Conservation (phyloP, 1,284 basidiomycete species). For the Heterobasidion irregulare region DNA sequence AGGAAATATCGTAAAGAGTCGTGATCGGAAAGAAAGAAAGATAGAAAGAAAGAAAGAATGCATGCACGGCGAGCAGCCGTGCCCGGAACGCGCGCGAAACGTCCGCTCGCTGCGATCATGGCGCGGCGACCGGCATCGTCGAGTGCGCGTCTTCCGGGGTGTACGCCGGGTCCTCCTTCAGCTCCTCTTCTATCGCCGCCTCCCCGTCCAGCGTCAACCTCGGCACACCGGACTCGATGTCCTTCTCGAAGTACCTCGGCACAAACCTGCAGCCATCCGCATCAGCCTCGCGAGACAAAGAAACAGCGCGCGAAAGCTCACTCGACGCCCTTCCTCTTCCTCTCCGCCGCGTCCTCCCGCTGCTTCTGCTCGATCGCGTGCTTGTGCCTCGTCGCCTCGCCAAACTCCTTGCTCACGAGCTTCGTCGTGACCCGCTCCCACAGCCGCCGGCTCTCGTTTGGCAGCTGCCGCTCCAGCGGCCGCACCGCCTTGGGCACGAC, state of each 20-base stretch:
- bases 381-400: slow-evolving; percentile 85
- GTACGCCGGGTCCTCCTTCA: slow-evolving; percentile 28
- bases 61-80: too few relatives aligned
- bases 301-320: slow-evolving; percentile 35
- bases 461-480: slow-evolving; percentile 72
- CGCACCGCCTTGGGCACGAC: slow-evolving; percentile 83
- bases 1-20: neutral
- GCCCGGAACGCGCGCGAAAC: too few relatives aligned
- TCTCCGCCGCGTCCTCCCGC: slow-evolving; percentile 76
- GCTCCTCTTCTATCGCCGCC: slow-evolving; percentile 64
- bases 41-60: too few relatives aligned
- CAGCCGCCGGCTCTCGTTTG: slow-evolving; percentile 78
- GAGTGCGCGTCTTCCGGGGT: neutral
- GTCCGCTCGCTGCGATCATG: neutral
- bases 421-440: slow-evolving; percentile 83
- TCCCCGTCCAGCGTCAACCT: slow-evolving; percentile 63
- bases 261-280: slow-evolving; percentile 50
- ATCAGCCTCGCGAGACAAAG: slow-evolving; percentile 4
- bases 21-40: too few relatives aligned
- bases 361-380: slow-evolving; percentile 86
- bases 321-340: slow-evolving; percentile 72
- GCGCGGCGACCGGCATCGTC: neutral
- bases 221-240: slow-evolving; percentile 69
- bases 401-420: slow-evolving; percentile 80
- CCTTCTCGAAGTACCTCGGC: slow-evolving; percentile 73